Conservation (phyloP, 495 filamentous ascomycete genomes). For the Penicillium cataractarum region DNA sequence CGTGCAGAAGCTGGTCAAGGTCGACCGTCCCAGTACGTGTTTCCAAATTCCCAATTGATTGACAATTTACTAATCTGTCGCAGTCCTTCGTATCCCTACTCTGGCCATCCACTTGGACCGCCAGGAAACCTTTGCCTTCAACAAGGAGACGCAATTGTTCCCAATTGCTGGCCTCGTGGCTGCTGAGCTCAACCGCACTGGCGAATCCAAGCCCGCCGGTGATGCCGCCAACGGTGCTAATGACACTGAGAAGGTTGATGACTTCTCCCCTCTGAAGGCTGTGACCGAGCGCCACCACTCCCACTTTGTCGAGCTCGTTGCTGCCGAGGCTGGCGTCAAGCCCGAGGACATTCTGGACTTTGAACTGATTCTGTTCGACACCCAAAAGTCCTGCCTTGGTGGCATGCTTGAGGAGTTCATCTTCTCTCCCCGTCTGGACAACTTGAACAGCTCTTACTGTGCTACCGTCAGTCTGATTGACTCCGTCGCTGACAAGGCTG, state of each 20-base stretch:
- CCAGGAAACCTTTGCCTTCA: constrained; percentile 82
- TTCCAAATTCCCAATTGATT: background rate
- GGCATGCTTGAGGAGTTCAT: constrained; percentile 93
- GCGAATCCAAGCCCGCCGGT: constrained; percentile 37
- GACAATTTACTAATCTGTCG: constrained; percentile 1
- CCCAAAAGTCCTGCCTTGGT: constrained; percentile 85
- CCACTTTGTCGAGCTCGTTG: constrained; percentile 81
- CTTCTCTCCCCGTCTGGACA: constrained; percentile 90
- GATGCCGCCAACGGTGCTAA: background rate
- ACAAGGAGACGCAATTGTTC: constrained; percentile 94
- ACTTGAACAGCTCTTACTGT: constrained; percentile 94
- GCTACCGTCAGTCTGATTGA: constrained; percentile 78
- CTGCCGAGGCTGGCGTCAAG: constrained; percentile 71
- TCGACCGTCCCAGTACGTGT: constrained; percentile 74
- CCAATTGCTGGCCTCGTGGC: constrained; percentile 88
- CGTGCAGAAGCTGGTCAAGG: constrained; percentile 83
- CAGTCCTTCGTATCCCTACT: constrained; percentile 84
- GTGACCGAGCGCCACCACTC: constrained; percentile 88
- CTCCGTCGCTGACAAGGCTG: constrained; percentile 62
- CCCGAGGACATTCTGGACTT: constrained; percentile 84
- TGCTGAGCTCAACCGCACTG: constrained; percentile 80
- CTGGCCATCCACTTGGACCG: constrained; percentile 93
- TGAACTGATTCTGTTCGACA: constrained; percentile 94
- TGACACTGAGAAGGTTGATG: constrained; percentile 39
- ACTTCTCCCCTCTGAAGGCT: constrained; percentile 68